Evolutionary conservation across 306 rosid genomes (phyloP).

Genomic region (Canavalia gladiata): DNA sequence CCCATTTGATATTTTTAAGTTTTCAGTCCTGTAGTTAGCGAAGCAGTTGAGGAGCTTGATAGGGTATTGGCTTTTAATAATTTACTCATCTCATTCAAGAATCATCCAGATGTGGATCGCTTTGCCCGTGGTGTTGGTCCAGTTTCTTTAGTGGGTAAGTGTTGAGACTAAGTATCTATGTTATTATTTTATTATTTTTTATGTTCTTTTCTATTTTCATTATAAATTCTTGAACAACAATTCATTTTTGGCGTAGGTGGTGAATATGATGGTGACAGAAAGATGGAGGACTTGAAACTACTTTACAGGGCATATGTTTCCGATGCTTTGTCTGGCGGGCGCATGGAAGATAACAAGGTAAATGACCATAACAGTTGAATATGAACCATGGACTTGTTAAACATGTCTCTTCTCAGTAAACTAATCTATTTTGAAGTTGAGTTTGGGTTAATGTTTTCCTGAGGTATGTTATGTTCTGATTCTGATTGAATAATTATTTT

Average conservation of each 20-base stretch:
- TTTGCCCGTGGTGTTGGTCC: conserved; percentile 95
- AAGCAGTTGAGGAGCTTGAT: conserved; percentile 81
- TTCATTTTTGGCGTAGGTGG: conserved; percentile 72
- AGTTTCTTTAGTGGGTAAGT: conserved; percentile 78
- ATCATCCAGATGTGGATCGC: conserved; percentile 70
- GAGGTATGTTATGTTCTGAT: not conserved
- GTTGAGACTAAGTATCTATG: conserved; percentile 6
- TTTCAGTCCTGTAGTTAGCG: conserved; percentile 73
- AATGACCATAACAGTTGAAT: conserved; percentile 25
- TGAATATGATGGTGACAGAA: conserved; percentile 74
- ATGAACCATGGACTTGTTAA: conserved; percentile 27
- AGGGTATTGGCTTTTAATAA: conserved; percentile 70
- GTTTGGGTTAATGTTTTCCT: conserved; percentile 34
- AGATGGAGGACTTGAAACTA: conserved; percentile 87
- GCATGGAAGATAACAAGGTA: conserved; percentile 60
- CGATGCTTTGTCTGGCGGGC: conserved; percentile 62
- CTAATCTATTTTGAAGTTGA: conserved; percentile 53
- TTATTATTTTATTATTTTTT: not conserved
- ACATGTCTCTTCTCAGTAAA: not conserved
- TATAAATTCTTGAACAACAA: conserved; percentile 34
- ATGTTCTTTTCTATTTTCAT: conserved; percentile 9
- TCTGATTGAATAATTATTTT: conserved; percentile 34
- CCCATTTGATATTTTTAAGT: conserved; percentile 49
- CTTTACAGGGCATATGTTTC: conserved; percentile 69
- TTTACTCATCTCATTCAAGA: conserved; percentile 82